Evolutionary conservation across 345 rosid genomes (phyloP), one percentile per base, ranked within the genome.

Genomic region (Schrenkiella parvula): DNA sequence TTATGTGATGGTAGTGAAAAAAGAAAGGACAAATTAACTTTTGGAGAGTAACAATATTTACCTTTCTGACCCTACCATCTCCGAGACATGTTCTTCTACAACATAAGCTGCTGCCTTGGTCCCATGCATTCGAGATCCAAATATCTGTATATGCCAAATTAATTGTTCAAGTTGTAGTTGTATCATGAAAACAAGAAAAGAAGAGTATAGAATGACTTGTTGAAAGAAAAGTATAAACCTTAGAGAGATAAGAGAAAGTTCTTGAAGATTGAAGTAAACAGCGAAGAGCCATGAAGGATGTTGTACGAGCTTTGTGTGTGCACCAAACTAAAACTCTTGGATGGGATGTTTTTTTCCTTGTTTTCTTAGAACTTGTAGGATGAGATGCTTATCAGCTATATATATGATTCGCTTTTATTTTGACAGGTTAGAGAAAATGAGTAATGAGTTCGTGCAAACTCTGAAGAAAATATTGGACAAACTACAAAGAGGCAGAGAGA

Each of bases 51-150:
- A n/a, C n/a, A n/a, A n/a, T n/a, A n/a, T n/a, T n/a, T 75, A 75
- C 79, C 79, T 48, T 52, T 44, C 55, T 52, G 15, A 18, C 64
- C 64, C 58, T 42, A 43, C 34, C 13, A 68, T 14, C 44, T 55
- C 34, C 1, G 68, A 43, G 32, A 43, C 58, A 68, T 60, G 74
- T 51, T 75, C 74, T 48, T 52, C 64, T 52, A 52, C 69, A 50
- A 75, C 29, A 56, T 66, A 70, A 63, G 71, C 62, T 63, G 38
- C 44, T 28, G 80, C 80, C 8, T 70, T 76, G 29, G 80, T 70
- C 71, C 71, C 80, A 69, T 46, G 66, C 75, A 64, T 46, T 28
- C 80, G 75, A 38, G 46, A 4, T 19, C 71, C 66, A 35, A 60
- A 22, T 46, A 56, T 56, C 80, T 76, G 75, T 51, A n/a, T n/a